phyloP scores from a whole-genome alignment of 2,329 filamentous ascomycete genomes.

The Dactylellina parvicollis region DNA sequence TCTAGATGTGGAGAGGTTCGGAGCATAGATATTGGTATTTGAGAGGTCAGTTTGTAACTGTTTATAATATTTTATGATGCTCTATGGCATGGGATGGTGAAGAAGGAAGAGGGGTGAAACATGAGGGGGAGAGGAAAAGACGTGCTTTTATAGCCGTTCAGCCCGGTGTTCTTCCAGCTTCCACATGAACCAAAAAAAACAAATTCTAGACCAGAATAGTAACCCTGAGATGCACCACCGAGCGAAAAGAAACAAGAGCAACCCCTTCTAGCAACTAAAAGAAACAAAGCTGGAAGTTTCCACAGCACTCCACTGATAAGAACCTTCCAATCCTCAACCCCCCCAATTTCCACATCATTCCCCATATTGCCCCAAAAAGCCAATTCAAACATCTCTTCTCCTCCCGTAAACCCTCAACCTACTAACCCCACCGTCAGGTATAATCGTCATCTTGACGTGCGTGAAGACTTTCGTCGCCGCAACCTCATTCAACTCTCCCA shows the following conservation, averaged over 20 bases:
- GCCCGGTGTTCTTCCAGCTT: background rate
- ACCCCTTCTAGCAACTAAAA: too few species aligned
- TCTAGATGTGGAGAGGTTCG: too few species aligned
- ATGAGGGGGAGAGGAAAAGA: background rate
- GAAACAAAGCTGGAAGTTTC: too few species aligned
- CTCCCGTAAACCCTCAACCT: slow-evolving; percentile 80
- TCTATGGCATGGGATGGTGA: background rate
- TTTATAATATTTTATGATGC: too few species aligned
- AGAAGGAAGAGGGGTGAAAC: too few species aligned
- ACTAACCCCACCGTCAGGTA: slow-evolving; percentile 93
- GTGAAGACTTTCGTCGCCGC: slow-evolving; percentile 73
- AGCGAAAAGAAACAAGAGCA: too few species aligned
- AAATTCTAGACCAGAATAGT: too few species aligned
- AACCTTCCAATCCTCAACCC: background rate
- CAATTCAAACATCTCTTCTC: slow-evolving; percentile 62
- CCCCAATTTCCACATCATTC: background rate
- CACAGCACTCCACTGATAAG: too few species aligned
- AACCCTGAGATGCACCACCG: too few species aligned
- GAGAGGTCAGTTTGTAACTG: too few species aligned
- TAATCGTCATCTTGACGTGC: slow-evolving; percentile 89
- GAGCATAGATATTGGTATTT: too few species aligned
- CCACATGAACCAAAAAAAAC: too few species aligned
- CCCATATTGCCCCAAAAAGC: background rate
- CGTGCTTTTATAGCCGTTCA: background rate
- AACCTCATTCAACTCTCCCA: slow-evolving; percentile 55